phyloP scores from a whole-genome alignment of 1,284 basidiomycete genomes.

The Malassezia cuniculi region DNA sequence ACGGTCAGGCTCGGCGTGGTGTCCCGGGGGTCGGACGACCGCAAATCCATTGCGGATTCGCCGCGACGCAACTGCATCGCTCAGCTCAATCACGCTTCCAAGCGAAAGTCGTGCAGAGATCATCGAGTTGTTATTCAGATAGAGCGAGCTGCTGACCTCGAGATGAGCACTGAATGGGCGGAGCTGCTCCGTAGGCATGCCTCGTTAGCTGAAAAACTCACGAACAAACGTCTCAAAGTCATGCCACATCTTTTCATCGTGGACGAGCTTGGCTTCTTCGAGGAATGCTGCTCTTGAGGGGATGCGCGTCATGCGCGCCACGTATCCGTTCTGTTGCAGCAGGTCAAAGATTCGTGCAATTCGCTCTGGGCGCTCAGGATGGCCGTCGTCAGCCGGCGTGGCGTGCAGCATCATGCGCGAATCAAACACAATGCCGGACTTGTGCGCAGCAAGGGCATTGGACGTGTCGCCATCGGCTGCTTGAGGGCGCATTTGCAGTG shows the following conservation, averaged over 20 bases:
- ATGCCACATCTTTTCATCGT: slow-evolving; percentile 78
- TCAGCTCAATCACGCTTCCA: slow-evolving; percentile 85
- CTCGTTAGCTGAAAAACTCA: slow-evolving; percentile 12
- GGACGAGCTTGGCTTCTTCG: slow-evolving; percentile 74
- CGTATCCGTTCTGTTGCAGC: slow-evolving; percentile 55
- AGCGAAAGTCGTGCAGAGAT: slow-evolving; percentile 74
- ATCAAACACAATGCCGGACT: slow-evolving; percentile 70
- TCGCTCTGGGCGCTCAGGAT: slow-evolving; percentile 78
- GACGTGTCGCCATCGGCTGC: too few species aligned
- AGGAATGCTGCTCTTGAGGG: slow-evolving; percentile 60
- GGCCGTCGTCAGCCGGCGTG: slow-evolving; percentile 50
- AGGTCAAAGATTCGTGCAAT: slow-evolving; percentile 66
- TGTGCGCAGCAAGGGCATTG: neutral
- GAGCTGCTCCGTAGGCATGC: slow-evolving; percentile 23
- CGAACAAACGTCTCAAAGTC: slow-evolving; percentile 67
- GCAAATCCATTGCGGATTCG: slow-evolving; percentile 78
- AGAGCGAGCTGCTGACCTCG: slow-evolving; percentile 70
- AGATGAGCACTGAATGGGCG: slow-evolving; percentile 54
- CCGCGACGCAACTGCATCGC: slow-evolving; percentile 68
- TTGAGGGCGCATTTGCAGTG: too few species aligned
- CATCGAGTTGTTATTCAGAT: slow-evolving; percentile 75
- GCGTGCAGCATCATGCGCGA: slow-evolving; percentile 72
- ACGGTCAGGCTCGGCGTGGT: slow-evolving; percentile 93
- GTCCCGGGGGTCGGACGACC: slow-evolving; percentile 89
- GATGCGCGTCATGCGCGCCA: slow-evolving; percentile 63